Evolutionary conservation across 2,329 filamentous ascomycete genomes (phyloP), one percentile per base, ranked within the genome.

Genomic region (Epichloe amarillans): DNA sequence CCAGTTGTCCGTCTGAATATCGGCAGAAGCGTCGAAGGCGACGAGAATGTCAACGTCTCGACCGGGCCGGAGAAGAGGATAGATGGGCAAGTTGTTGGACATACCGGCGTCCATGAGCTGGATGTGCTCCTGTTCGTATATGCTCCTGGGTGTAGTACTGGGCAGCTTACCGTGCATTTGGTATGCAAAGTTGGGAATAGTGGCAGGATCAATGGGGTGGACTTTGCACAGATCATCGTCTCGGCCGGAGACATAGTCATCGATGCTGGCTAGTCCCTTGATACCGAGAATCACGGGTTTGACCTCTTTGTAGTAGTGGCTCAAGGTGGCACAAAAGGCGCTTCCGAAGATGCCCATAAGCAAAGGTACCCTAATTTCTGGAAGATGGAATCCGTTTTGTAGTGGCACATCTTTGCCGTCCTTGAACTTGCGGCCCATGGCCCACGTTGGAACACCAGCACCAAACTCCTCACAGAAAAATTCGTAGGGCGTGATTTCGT

Each of bases 11-110:
- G 86, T 87, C 63, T 85, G 88, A 53, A 95, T 87, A 59, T 98
- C 93, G 19, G 90, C 90, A 1, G 88, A 95, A 3, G 89, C 89
- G 64, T 98, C 93, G 64, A 98, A 98, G 3, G 90, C 88, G 44
- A 98, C 79, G 44, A 97, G 72, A 42, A 98, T 77, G 59, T 98
- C 93, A 5, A 98, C 84, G 51, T 95, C 79, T 37, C 93, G 79
- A 2, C 90, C 91, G 0, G 88, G 88, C 11, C 93, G 82, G 17
- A 98, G 80, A 3, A 97, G 76, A 0, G 93, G 93, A 64, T 98
- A 98, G 41, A 97, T 90, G 2, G 93, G 93, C 8, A 98, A 74
- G 62, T 98, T 98, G 64, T 98, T 97, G 56, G 87, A 94, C 93
- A 98, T 98, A 47, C 93, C 93, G 2, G 93, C 90, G 65, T 98